These are phyloP conservation scores for Globisporangium yorkense DNA, from an alignment of 352 stramenopile genomes.

Conservation along the genomic window DNA sequence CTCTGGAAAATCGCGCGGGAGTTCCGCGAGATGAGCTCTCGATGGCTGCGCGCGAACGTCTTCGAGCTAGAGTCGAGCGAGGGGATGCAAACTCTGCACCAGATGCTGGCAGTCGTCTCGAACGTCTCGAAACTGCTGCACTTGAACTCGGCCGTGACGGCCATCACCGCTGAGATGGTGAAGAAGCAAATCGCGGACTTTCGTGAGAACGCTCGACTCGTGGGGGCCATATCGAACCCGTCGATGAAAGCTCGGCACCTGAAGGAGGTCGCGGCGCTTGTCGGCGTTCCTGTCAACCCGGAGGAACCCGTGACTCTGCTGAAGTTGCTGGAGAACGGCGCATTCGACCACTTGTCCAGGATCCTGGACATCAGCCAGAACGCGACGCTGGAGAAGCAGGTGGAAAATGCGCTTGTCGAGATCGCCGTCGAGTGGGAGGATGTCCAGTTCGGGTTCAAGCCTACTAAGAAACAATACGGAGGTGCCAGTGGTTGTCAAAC, in stretches of 20 bases:
- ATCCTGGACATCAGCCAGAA: slow-evolving; percentile 63
- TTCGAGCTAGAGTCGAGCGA: slow-evolving; percentile 62
- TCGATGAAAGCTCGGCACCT: slow-evolving; percentile 61
- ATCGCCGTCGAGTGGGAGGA: slow-evolving; percentile 48
- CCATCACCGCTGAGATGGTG: slow-evolving; percentile 62
- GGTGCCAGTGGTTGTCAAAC: background rate
- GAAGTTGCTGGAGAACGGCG: slow-evolving; percentile 67
- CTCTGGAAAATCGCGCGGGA: slow-evolving; percentile 66
- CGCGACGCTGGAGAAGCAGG: slow-evolving; percentile 57
- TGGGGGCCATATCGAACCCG: slow-evolving; percentile 60
- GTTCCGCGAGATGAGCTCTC: slow-evolving; percentile 66
- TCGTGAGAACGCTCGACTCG: slow-evolving; percentile 52
- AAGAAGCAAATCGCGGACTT: slow-evolving; percentile 82
- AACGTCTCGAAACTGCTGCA: slow-evolving; percentile 56
- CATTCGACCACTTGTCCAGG: slow-evolving; percentile 37
- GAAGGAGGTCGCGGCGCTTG: slow-evolving; percentile 41
- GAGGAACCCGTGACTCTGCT: slow-evolving; percentile 54
- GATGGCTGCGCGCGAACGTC: slow-evolving; percentile 57
- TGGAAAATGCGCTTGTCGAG: slow-evolving; percentile 39
- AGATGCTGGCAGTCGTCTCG: slow-evolving; percentile 49
- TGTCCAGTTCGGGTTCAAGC: slow-evolving; percentile 42
- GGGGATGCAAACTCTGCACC: slow-evolving; percentile 33
- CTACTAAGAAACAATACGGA: background rate
- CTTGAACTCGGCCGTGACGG: slow-evolving; percentile 42
- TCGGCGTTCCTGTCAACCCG: slow-evolving; percentile 39